Conservation (phyloP, 768 basidiomycete genomes). For the Tulasnella sp. region DNA sequence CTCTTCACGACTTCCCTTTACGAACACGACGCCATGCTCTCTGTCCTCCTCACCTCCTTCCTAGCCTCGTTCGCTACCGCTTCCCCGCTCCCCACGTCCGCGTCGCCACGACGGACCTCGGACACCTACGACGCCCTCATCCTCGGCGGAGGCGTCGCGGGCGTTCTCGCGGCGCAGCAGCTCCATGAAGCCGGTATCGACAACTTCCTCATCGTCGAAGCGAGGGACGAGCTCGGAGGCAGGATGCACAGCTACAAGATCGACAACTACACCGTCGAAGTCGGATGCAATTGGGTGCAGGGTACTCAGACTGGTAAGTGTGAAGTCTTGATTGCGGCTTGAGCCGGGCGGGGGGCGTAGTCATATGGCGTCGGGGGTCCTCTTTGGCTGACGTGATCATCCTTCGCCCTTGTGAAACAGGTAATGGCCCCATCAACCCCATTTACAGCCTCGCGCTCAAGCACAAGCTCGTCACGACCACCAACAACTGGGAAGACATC, state of each 20-base stretch:
- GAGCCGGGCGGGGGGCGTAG: too few species aligned
- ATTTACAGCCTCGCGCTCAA: slow-evolving; percentile 50
- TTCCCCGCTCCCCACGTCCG: neutral
- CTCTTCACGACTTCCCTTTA: neutral
- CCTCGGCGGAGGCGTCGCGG: slow-evolving; percentile 63
- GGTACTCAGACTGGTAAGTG: slow-evolving; percentile 44
- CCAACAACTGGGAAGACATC: slow-evolving; percentile 27
- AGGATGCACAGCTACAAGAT: slow-evolving; percentile 52
- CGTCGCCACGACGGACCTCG: neutral
- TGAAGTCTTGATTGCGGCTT: too few species aligned
- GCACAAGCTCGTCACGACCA: slow-evolving; percentile 7
- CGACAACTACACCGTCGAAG: slow-evolving; percentile 51
- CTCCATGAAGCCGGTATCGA: slow-evolving; percentile 51
- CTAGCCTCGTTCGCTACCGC: neutral
- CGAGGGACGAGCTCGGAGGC: slow-evolving; percentile 56
- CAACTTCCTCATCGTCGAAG: slow-evolving; percentile 62
- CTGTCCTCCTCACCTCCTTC: slow-evolving; percentile 10
- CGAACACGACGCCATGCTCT: neutral
- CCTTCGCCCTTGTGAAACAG: neutral
- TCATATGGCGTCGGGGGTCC: neutral
- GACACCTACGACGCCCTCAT: slow-evolving; percentile 47
- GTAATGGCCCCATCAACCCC: slow-evolving; percentile 54
- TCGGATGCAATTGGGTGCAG: slow-evolving; percentile 46
- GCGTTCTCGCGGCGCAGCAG: slow-evolving; percentile 59
- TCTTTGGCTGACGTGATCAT: neutral